These are phyloP conservation scores for Alnus rubra DNA, from an alignment of 306 rosid genomes.

Conservation along the genomic window DNA sequence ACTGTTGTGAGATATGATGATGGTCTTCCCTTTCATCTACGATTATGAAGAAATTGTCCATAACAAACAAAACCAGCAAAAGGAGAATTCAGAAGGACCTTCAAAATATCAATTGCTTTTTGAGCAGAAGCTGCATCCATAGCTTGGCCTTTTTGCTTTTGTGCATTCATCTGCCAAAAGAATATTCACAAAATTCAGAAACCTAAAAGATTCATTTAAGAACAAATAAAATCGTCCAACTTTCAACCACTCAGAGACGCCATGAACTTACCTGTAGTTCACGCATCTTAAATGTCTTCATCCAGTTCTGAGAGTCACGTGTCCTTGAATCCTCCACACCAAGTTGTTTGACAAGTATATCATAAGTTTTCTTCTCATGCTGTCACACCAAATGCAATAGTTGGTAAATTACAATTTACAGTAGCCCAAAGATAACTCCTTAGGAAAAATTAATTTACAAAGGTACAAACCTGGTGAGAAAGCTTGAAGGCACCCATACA, in stretches of 20 bases:
- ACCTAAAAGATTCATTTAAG: neutral
- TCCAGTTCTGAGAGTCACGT: constrained; percentile 90
- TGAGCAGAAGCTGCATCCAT: constrained; percentile 82
- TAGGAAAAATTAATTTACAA: neutral
- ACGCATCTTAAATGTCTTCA: constrained; percentile 95
- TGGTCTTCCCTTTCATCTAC: neutral
- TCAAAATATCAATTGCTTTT: constrained; percentile 83
- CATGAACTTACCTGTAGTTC: constrained; percentile 68
- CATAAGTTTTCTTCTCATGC: constrained; percentile 97
- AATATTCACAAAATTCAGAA: neutral
- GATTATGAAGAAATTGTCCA: neutral
- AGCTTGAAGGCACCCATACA: constrained; percentile 98
- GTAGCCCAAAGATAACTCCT: neutral
- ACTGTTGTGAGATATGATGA: neutral
- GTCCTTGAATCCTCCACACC: constrained; percentile 98
- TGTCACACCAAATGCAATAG: constrained; percentile 38
- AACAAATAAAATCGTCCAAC: neutral
- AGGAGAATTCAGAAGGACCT: constrained; percentile 48
- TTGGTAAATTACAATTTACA: constrained; percentile 13
- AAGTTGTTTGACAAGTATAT: constrained; percentile 93
- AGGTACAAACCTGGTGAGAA: constrained; percentile 77
- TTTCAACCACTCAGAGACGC: neutral
- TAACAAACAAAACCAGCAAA: constrained; percentile 13
- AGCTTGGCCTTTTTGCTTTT: constrained; percentile 95
- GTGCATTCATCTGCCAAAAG: constrained; percentile 73